Evolutionary conservation across 1,284 basidiomycete species (phyloP).

Genomic region (Takashimella tepidaria): DNA sequence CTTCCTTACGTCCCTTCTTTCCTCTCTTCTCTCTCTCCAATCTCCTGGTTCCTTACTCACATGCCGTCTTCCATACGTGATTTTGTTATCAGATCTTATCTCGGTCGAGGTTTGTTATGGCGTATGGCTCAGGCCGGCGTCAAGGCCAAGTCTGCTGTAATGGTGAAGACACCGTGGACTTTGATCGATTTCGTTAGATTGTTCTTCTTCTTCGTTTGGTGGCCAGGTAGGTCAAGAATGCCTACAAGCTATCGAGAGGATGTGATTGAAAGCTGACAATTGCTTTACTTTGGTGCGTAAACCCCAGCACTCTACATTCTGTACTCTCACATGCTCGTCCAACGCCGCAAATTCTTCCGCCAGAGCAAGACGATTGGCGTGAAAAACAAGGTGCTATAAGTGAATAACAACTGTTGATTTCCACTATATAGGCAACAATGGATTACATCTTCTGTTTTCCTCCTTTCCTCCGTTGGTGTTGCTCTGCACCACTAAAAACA

Average conservation of each 20-base stretch:
- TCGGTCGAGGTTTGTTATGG: conserved; percentile 33
- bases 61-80: conserved; percentile 23
- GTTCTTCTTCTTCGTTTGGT: conserved; percentile 75
- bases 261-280: not conserved
- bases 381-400: conserved; percentile 19
- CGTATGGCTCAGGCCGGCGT: conserved; percentile 23
- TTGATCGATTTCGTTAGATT: conserved; percentile 55
- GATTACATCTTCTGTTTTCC: too few species aligned
- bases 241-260: too few species aligned
- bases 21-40: conserved; percentile 19
- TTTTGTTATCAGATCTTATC: conserved; percentile 18
- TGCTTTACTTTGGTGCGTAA: not conserved
- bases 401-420: too few species aligned
- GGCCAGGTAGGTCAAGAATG: conserved; percentile 66
- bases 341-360: conserved; percentile 71
- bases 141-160: conserved; percentile 10
- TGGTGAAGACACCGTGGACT: conserved; percentile 20
- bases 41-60: conserved; percentile 16
- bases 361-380: conserved; percentile 38
- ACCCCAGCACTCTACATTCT: conserved; percentile 70
- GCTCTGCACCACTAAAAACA: too few species aligned
- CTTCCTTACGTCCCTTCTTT: conserved; percentile 27
- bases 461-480: too few species aligned
- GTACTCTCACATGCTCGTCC: conserved; percentile 84
- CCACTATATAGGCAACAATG: too few species aligned